Percentiles rank a stretch among this genome's conserved stretches.
Evolutionary conservation across 768 basidiomycete genomes (phyloP).

Genomic region (Tricholoma sp.): DNA sequence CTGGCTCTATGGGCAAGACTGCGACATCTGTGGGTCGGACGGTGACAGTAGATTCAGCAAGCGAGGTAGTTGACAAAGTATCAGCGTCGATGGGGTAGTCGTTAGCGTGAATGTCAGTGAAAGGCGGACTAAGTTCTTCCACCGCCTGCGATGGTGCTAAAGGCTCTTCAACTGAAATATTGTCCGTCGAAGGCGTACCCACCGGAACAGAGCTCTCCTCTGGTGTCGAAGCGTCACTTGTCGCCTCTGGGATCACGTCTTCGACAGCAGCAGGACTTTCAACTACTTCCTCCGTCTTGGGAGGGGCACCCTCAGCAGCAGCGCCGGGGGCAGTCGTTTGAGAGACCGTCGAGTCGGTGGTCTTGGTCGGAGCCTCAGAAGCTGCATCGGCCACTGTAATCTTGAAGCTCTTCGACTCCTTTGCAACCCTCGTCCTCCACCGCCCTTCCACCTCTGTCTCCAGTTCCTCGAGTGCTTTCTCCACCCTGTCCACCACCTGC

Average conservation of each 20-base stretch:
- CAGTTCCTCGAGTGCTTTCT: slow-evolving; percentile 49
- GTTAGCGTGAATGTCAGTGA: not conserved
- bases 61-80: not conserved
- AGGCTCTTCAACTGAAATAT: not conserved
- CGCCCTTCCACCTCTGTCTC: slow-evolving; percentile 44
- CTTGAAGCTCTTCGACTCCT: slow-evolving; percentile 17
- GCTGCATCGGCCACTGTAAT: slow-evolving; percentile 5
- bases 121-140: not conserved
- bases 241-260: not conserved
- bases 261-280: not conserved
- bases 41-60: slow-evolving; percentile 16
- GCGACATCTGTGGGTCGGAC: slow-evolving; percentile 13
- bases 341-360: not conserved
- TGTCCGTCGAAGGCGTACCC: not conserved
- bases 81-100: not conserved
- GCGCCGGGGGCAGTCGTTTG: not conserved
- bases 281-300: not conserved
- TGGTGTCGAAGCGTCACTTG: not conserved
- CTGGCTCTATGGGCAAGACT: not conserved
- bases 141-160: not conserved
- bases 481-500: slow-evolving; percentile 49
- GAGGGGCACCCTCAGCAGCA: not conserved
- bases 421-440: slow-evolving; percentile 25
- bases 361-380: not conserved
- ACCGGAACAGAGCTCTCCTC: not conserved